Evolutionary conservation across 2,329 filamentous ascomycete species (phyloP), one percentile per base, ranked within the genome.

Genomic region (Colletotrichum sp.): DNA sequence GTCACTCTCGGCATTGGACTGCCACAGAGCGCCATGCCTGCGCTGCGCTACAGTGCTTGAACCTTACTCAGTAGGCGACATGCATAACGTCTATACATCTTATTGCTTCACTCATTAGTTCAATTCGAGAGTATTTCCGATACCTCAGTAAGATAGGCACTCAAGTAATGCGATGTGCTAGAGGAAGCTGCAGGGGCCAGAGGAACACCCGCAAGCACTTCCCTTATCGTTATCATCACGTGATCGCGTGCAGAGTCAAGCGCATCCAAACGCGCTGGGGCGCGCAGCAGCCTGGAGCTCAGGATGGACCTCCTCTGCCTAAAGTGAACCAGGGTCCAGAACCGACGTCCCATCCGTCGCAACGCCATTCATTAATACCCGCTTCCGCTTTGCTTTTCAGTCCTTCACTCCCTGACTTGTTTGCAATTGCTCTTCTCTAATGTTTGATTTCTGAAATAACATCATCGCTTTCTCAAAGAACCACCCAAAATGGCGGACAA

Each of bases 401-500:
- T 30, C 4, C 3, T 28, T 2, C 55, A 7, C 26, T 28, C 2
- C 4, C 13, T 21, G 9, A 34, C n/a, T n/a, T 18, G 2, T n/a
- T 6, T 32, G 7, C 58, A 7, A 15, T 32, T 32, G 16, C 26
- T 28, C 21, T 1, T 32, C 56, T 60, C 34, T 43, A 24, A 69
- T 61, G 66, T 69, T 32, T 8, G n/a, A 30, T 69, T 21, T 3
- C 34, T 38, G 32, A 60, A 32, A 43, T 43, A 61, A 32, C 15
- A 7, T 61, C 56, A 21, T n/a, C 43, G 9, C 8, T 38, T 21
- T 28, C 21, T 16, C 62, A 43, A 66, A 43, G 9, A 28, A 16
- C 15, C 30, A 36, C 13, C 72, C 79, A 88, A 75, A 71, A 98
- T 98, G 96, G 94, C 96, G 13, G 93, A 94, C 77, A 99, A 99